A percentile compares a stretch with the other conserved stretches of the same genome.
These are phyloP conservation scores for Penicillium sp. DNA, from an alignment of 2,329 filamentous ascomycete species.

Conservation along the genomic window DNA sequence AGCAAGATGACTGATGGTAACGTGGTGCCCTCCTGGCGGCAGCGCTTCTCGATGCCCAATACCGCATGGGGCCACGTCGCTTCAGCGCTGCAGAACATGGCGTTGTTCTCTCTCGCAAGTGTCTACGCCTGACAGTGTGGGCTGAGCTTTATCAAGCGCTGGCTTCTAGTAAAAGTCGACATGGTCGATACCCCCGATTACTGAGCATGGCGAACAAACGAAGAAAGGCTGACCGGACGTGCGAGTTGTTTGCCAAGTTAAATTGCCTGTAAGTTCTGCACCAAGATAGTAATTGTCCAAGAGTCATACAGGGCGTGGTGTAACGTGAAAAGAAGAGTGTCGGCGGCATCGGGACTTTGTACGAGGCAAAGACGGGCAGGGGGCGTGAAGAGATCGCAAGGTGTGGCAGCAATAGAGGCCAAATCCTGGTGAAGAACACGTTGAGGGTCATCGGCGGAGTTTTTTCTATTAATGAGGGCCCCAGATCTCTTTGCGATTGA, in stretches of 20 bases:
- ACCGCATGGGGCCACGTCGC: too few relatives aligned
- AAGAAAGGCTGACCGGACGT: neutral
- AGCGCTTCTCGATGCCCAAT: neutral
- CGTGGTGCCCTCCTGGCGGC: neutral
- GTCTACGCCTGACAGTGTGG: neutral
- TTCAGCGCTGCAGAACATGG: neutral
- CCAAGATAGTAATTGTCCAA: slow-evolving; percentile 15
- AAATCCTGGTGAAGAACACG: too few relatives aligned
- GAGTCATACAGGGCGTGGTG: slow-evolving; percentile 23
- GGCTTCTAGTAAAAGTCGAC: neutral
- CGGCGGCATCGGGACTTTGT: neutral
- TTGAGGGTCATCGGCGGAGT: neutral
- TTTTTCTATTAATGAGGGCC: neutral
- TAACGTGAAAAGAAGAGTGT: slow-evolving; percentile 9
- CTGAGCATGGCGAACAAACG: neutral
- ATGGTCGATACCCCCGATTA: too few relatives aligned
- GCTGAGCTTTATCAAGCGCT: neutral
- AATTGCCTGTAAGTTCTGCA: slow-evolving; percentile 11
- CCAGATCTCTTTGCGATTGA: neutral
- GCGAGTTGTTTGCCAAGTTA: neutral
- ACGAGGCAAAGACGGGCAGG: neutral
- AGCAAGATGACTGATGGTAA: neutral
- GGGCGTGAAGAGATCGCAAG: neutral
- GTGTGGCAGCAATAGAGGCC: neutral
- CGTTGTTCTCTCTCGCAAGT: neutral